Evolutionary conservation across 106 monocot genomes (phyloP), one percentile per base, ranked within the genome.

Genomic region (Alisma plantagoaquatica): DNA sequence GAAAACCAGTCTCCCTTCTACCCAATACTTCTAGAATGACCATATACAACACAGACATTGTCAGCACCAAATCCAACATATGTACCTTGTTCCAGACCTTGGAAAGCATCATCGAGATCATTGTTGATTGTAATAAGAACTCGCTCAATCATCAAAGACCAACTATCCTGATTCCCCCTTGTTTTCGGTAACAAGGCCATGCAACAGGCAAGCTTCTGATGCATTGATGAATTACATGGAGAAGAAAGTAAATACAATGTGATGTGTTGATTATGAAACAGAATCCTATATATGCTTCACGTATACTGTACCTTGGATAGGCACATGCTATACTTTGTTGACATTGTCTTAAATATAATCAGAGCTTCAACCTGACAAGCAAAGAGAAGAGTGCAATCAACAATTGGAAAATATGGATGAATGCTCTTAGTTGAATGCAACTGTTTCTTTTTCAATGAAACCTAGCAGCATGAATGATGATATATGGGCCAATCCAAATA

Each of bases 61-160:
- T 7, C 35, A 38, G 35, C 9, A 6, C 9, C 14, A 14, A 38
- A 7, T 6, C 35, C 35, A 38, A 7, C 35, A 38, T 38, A 38
- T 27, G 14, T 66, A 96, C 96, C 85, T 71, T 84, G 81, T 71
- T 89, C 89, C 60, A 98, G 12, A 61, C 85, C 89, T 65, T 78
- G 49, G 33, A 98, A 89, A 22, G 74, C 81, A 60, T 77, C 75
- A 66, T 64, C 76, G 38, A 98, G 47, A 67, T 71, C 66, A 8
- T 14, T 51, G 56, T 75, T 76, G 64, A 98, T 77, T 10, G 52
- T 61, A 30, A 90, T 72, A 29, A 98, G 32, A 70, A 89, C 64
- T 74, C 68, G 85, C 33, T 78, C 71, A 59, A 98, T 71, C 71
- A 86, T 69, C 7, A 79, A 24, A 12, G 61, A 76, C 82, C 90